These are phyloP conservation scores for Trichoderma simmonsii DNA, from an alignment of 2,329 filamentous ascomycete species.

Conservation along the genomic window DNA sequence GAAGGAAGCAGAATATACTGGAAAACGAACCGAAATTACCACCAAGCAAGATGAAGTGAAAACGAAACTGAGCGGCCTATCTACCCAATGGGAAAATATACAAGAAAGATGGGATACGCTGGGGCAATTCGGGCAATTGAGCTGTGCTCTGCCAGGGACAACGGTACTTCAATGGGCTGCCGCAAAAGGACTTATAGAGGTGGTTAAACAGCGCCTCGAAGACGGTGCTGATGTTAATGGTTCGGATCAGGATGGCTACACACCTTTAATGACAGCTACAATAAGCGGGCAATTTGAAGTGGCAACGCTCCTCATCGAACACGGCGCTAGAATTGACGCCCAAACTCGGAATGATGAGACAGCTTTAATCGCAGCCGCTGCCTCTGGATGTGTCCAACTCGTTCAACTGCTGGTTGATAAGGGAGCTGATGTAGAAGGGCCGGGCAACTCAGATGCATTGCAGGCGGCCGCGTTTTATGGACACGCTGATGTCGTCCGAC, in stretches of 20 bases:
- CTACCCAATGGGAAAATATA: background rate
- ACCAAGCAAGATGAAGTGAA: background rate
- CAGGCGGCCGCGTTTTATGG: background rate
- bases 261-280: background rate
- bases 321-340: background rate
- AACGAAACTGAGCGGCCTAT: background rate
- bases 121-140: no score
- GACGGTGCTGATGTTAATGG: background rate
- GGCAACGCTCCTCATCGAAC: background rate
- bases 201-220: conserved; percentile 13
- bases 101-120: background rate
- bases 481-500: background rate
- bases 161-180: conserved; percentile 8
- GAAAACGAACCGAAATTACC: background rate
- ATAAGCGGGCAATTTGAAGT: background rate
- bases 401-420: background rate
- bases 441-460: background rate
- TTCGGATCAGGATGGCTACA: background rate
- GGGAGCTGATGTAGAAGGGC: background rate
- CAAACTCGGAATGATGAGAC: background rate
- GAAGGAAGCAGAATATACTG: background rate
- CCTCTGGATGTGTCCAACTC: background rate
- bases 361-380: background rate
- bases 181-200: background rate
- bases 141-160: background rate